Base-by-base conservation (phyloP, 768 basidiomycete species). In the Postia placenta region DNA sequence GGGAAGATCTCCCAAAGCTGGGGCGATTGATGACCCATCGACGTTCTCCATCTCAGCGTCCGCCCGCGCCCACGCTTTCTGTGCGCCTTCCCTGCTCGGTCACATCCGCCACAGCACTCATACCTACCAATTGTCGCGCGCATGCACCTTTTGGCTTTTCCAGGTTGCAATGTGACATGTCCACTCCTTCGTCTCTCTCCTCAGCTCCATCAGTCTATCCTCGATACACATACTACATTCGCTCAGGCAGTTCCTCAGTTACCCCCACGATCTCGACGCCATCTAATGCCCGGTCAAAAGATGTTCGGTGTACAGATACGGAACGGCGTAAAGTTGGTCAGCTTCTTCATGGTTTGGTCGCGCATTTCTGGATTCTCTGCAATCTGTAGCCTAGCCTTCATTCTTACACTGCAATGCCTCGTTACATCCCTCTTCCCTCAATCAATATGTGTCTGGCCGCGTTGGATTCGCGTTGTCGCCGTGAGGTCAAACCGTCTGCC, bases 1-100 rank as follows among this genome's bases (percentile, higher is more conserved):
- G 66, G 64, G 17, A 63, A 61, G 11, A 61, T 67, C 44, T 54
- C 66, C 17, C 58, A 61, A 27, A 64, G 65, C 44, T 66, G 65
- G 65, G 59, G 64, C 11, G 65, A 66, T 42, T 66, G 23, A n/a
- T 43, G 11, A 43, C 42, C n/a, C 24, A 26, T 19, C 25, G 15
- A 40, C 42, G 30, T 27, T 35, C 14, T 6, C 20, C 35, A n/a
- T 35, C 24, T 15, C 4, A 3, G 28, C 35, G 42, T 5, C 5
- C 28, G 15, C 23, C n/a, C n/a, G n/a, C n/a, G n/a, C n/a, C n/a
- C n/a, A n/a, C n/a, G n/a, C n/a, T n/a, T n/a, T n/a, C n/a, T n/a
- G n/a, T n/a, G n/a, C n/a, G n/a, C n/a, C n/a, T n/a, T n/a, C n/a
- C n/a, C n/a, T n/a, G n/a, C n/a, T n/a, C n/a, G n/a, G n/a, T n/a